These are phyloP conservation scores for Tulasnella sp. DNA, from an alignment of 768 basidiomycete species.

Conservation along the genomic window DNA sequence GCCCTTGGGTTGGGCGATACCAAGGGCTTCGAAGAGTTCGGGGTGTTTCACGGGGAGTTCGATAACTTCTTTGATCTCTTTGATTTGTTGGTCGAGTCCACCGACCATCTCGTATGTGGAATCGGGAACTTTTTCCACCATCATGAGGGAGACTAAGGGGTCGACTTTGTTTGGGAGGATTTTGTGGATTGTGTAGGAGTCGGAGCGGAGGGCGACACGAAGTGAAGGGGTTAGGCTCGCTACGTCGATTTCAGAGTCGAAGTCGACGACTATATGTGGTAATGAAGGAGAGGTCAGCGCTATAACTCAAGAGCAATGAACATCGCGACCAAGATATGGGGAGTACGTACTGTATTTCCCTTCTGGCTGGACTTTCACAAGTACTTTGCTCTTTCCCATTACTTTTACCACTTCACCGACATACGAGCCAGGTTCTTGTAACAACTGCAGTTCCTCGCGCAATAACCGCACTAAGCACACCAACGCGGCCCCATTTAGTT, in stretches of 20 bases:
- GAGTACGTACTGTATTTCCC: constrained; percentile 87
- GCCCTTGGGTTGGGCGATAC: constrained; percentile 95
- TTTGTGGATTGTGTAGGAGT: constrained; percentile 93
- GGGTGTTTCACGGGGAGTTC: constrained; percentile 96
- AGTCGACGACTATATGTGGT: constrained; percentile 69
- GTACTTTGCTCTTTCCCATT: constrained; percentile 98
- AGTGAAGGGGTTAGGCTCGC: constrained; percentile 68
- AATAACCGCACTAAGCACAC: constrained; percentile 61
- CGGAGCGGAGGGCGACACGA: constrained; percentile 91
- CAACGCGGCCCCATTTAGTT: too few species aligned
- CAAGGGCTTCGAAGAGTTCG: constrained; percentile 89
- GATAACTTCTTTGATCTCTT: constrained; percentile 99
- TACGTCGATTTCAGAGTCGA: constrained; percentile 80
- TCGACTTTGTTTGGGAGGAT: constrained; percentile 97
- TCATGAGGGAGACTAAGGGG: constrained; percentile 97
- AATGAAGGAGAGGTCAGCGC: background rate
- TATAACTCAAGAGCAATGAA: background rate
- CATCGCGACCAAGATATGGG: too few species aligned
- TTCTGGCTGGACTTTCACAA: constrained; percentile 97
- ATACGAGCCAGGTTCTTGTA: constrained; percentile 94
- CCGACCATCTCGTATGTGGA: constrained; percentile 99
- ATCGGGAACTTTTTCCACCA: constrained; percentile 99
- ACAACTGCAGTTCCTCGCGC: constrained; percentile 81
- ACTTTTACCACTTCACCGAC: constrained; percentile 97
- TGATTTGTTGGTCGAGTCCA: constrained; percentile 94